Percentiles rank a stretch among this genome's conserved stretches.
These are phyloP conservation scores for Penicilliopsis zonata DNA, from an alignment of 495 filamentous ascomycete species.

Conservation along the genomic window DNA sequence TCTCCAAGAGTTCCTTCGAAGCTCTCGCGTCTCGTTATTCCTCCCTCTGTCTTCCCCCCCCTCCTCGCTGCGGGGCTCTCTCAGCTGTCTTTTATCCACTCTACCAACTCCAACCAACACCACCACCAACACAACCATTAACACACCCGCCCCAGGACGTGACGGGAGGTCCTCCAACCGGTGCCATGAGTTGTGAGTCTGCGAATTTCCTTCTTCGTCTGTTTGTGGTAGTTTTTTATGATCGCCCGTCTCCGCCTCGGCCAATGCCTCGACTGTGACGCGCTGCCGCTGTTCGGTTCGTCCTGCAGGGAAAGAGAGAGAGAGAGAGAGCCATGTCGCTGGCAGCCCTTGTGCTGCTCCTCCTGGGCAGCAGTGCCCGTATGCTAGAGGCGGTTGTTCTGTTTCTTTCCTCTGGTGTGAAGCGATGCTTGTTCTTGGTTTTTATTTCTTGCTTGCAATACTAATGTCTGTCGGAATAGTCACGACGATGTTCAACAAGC, in stretches of 20 bases:
- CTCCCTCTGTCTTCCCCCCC: too few relatives aligned
- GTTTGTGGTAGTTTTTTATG: constrained; percentile 4
- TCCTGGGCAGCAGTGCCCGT: constrained; percentile 4
- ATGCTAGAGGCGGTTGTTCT: constrained; percentile 4
- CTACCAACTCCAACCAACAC: too few relatives aligned
- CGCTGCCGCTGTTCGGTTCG: too few relatives aligned
- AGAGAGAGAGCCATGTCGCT: constrained; percentile 4
- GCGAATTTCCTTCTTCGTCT: constrained; percentile 2
- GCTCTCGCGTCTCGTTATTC: too few relatives aligned
- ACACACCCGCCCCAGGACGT: too few relatives aligned
- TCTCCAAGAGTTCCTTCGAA: too few relatives aligned
- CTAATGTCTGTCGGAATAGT: constrained; percentile 48
- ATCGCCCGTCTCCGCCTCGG: too few relatives aligned
- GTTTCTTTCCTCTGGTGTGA: constrained; percentile 9
- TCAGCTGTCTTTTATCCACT: too few relatives aligned
- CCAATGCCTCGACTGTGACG: too few relatives aligned
- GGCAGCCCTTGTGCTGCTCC: constrained; percentile 2
- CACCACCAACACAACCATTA: too few relatives aligned
- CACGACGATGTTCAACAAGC: constrained; percentile 88
- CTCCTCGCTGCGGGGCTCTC: too few relatives aligned
- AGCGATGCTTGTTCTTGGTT: constrained; percentile 1
- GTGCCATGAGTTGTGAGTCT: constrained; percentile 38
- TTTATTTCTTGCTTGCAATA: constrained; percentile 1
- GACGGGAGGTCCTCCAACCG: constrained; percentile 9
- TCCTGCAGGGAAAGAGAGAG: too few relatives aligned